These are phyloP conservation scores for Cyclostephanos tholiformis DNA, from an alignment of 108 stramenopile genomes.

Conservation along the genomic window DNA sequence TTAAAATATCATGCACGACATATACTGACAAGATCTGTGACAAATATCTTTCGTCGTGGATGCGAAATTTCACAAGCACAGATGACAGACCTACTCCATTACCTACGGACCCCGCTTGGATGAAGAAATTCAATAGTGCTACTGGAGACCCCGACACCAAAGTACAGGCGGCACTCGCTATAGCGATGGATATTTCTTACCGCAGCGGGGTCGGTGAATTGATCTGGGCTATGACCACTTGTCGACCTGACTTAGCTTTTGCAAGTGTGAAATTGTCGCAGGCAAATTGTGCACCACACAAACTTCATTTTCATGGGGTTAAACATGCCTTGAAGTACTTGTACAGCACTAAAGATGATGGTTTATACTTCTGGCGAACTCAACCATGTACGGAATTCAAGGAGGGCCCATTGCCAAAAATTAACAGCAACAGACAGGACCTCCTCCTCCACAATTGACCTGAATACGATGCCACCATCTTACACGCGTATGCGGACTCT, in stretches of 20 bases:
- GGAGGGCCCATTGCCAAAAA: slow-evolving; percentile 29
- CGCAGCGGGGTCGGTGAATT: background rate
- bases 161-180: background rate
- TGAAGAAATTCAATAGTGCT: background rate
- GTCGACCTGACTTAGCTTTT: too few species aligned
- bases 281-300: background rate
- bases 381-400: background rate
- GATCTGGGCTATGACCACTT: background rate
- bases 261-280: background rate
- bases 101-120: background rate
- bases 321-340: background rate
- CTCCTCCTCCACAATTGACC: background rate
- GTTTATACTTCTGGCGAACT: background rate
- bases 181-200: background rate
- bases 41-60: background rate
- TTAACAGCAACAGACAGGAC: background rate
- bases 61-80: background rate
- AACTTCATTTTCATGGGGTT: background rate
- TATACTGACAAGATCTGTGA: background rate
- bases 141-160: background rate
- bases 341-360: background rate
- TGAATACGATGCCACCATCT: background rate
- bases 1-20: background rate
- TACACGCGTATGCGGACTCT: slow-evolving; percentile 22
- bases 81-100: background rate